These are phyloP conservation scores for Xylaria longipes DNA, from an alignment of 495 filamentous ascomycete species.

Conservation along the genomic window DNA sequence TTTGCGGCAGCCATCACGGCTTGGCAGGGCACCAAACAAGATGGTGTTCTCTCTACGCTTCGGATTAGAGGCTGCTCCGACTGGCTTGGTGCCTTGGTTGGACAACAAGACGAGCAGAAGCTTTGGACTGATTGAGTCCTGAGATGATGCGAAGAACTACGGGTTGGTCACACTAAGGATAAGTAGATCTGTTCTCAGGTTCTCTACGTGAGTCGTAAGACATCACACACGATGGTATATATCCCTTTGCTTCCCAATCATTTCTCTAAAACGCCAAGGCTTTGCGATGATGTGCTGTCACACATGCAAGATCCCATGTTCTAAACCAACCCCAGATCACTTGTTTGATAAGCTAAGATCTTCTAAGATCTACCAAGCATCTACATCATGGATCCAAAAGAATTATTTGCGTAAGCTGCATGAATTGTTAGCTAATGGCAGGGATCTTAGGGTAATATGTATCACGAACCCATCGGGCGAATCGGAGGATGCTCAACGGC, in stretches of 20 bases:
- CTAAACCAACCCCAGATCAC: conserved; percentile 32
- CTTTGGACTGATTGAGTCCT: conserved; percentile 45
- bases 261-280: conserved; percentile 38
- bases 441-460: not conserved
- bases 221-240: conserved; percentile 23
- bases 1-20: conserved; percentile 70
- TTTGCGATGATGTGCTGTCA: conserved; percentile 35
- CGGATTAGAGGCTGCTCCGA: conserved; percentile 50
- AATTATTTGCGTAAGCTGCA: conserved; percentile 82
- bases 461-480: conserved; percentile 77
- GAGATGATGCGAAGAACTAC: conserved; percentile 4
- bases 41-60: conserved; percentile 42
- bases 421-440: conserved; percentile 38
- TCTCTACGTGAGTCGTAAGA: not conserved
- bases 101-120: conserved; percentile 42
- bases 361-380: conserved; percentile 27
- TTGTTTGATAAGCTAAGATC: conserved; percentile 28
- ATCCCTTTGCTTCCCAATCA: conserved; percentile 26
- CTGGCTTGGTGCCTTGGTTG: conserved; percentile 53
- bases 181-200: not conserved
- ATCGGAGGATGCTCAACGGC: conserved; percentile 96
- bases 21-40: conserved; percentile 65
- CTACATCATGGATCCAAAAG: conserved; percentile 69
- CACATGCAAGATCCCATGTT: conserved; percentile 37
- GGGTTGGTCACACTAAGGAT: not conserved